Base-by-base conservation (phyloP, 2,329 filamentous ascomycete species). In the Tolypocladium endophyticum region DNA sequence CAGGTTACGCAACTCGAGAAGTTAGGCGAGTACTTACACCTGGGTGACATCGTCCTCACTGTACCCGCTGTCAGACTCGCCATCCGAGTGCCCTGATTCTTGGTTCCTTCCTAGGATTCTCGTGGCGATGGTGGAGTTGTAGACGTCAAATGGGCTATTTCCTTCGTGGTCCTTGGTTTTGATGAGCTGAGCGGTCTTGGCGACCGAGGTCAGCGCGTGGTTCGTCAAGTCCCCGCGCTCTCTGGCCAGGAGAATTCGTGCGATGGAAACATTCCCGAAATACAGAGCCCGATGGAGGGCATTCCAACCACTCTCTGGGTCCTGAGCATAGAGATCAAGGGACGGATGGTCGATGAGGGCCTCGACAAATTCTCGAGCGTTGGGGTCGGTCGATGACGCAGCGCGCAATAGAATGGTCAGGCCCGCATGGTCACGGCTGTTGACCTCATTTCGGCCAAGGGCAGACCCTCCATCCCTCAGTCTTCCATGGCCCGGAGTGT, bases 111-210 rank as follows among this genome's bases (percentile, higher is more conserved):
- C 81, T 20, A 91, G 71, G n/a, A 83, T 84, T n/a, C 89, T 84
- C 59, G 89, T 82, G 56, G 88, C 87, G 66, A 97, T 94, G 0
- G 91, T 96, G 45, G 89, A 86, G 63, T 90, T 89, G 68, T 96
- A 97, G 14, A 99, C 77, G 71, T 97, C 94, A 65, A 97, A 93
- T 0, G 94, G 93, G 65, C 92, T 96, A 69, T 95, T 92, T 12
- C 93, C 93, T 74, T 97, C 94, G 61, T 89, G 86, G 69, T 99
- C 94, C 72, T 97, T 99, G 57, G 94, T 90, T 76, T 96, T 97
- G 68, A 97, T 92, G 50, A 97, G 76, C 35, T 87, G 87, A 12
- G 87, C 87, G 38, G 87, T 83, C 67, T 85, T 85, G 64, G 84
- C 79, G 23, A 83, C 78, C 18, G 80, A 81, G 30, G 80, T 81